Percentiles rank a stretch among this genome's conserved stretches.
Evolutionary conservation across 768 basidiomycete genomes (phyloP).

Genomic region (Brasilioporus rufonigricans): DNA sequence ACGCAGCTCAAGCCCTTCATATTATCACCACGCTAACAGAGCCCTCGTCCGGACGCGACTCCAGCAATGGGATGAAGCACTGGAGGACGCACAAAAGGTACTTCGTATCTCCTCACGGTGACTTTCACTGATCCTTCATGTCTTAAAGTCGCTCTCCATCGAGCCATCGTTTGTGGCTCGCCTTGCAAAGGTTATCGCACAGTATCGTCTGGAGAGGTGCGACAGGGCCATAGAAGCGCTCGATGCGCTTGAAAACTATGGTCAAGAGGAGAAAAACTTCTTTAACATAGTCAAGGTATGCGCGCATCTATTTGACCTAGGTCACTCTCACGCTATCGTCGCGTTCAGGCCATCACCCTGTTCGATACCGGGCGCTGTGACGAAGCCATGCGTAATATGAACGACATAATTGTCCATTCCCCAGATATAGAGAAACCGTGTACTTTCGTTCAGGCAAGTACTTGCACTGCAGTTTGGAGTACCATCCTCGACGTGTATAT

Average conservation of each 20-base stretch:
- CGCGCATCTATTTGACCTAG: neutral
- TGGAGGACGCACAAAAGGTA: slow-evolving; percentile 16
- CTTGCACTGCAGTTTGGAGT: neutral
- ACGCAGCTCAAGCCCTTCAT: neutral
- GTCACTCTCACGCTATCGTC: neutral
- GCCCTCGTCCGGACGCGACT: slow-evolving; percentile 12
- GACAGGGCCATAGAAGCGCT: neutral
- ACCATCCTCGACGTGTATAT: neutral
- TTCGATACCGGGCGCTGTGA: slow-evolving; percentile 3
- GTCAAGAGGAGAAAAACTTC: slow-evolving; percentile 3
- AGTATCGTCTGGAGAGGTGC: neutral
- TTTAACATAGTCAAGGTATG: slow-evolving; percentile 13
- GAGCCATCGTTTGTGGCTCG: slow-evolving; percentile 7
- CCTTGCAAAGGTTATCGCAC: slow-evolving; percentile 7
- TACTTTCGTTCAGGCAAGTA: slow-evolving; percentile 14
- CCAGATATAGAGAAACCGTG: neutral
- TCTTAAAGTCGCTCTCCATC: slow-evolving; percentile 6
- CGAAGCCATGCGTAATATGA: slow-evolving; percentile 1
- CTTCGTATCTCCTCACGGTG: neutral
- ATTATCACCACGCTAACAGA: slow-evolving; percentile 11
- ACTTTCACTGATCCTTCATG: neutral
- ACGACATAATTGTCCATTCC: neutral
- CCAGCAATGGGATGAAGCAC: slow-evolving; percentile 8
- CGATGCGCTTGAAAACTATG: slow-evolving; percentile 1
- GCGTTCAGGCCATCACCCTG: slow-evolving; percentile 8